Conservation (phyloP, 805 yeast species). For the Yamadazyma endophytica region DNA sequence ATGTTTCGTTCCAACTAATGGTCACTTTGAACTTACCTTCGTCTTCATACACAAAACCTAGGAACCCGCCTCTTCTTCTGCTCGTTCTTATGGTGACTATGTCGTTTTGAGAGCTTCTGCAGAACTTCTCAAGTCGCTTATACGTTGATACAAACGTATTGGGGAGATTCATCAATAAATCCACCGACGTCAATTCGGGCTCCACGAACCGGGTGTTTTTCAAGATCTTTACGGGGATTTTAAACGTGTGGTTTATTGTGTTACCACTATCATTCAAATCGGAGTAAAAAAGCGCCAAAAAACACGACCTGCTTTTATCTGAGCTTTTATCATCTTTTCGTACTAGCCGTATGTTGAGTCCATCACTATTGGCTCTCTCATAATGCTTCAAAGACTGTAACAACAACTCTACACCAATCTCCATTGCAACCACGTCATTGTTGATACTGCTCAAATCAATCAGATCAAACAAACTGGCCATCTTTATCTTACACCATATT, state of each 20-base stretch:
- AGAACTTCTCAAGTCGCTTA: slow-evolving; percentile 64
- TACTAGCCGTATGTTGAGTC: slow-evolving; percentile 49
- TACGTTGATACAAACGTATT: slow-evolving; percentile 49
- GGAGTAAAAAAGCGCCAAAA: slow-evolving; percentile 52
- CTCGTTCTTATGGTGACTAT: slow-evolving; percentile 48
- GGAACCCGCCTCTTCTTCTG: slow-evolving; percentile 39
- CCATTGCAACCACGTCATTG: slow-evolving; percentile 54
- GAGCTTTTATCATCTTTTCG: slow-evolving; percentile 31
- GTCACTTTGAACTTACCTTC: slow-evolving; percentile 51
- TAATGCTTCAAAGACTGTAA: slow-evolving; percentile 54
- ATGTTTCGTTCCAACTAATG: slow-evolving; percentile 54
- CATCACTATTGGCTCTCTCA: slow-evolving; percentile 50
- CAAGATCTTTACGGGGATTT: slow-evolving; percentile 66
- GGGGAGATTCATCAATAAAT: slow-evolving; percentile 52
- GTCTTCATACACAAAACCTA: slow-evolving; percentile 51
- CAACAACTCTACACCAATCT: slow-evolving; percentile 58
- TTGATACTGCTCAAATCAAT: slow-evolving; percentile 50
- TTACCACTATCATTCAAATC: slow-evolving; percentile 40
- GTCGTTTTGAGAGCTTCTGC: slow-evolving; percentile 38
- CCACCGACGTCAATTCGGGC: slow-evolving; percentile 56
- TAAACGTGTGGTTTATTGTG: slow-evolving; percentile 59
- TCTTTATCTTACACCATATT: slow-evolving; percentile 59
- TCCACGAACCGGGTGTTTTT: slow-evolving; percentile 51
- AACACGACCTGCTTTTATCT: slow-evolving; percentile 35
- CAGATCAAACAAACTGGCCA: slow-evolving; percentile 41